Evolutionary conservation across 1,284 basidiomycete species (phyloP), one percentile per base, ranked within the genome.

Genomic region (Phlebopus sp.): DNA sequence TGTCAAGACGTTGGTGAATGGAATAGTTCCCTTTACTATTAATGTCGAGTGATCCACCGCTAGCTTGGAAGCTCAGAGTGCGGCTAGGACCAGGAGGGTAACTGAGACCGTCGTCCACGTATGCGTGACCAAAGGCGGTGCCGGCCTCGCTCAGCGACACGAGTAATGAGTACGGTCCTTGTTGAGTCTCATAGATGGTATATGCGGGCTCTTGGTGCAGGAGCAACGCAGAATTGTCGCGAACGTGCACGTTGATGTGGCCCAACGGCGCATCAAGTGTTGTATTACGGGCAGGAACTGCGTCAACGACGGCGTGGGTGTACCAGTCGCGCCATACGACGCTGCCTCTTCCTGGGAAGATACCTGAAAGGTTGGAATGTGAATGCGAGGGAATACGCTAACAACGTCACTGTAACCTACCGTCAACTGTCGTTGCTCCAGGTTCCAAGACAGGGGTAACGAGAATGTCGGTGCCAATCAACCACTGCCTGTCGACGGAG

Each of bases 271-370:
- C 15, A 73, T 69, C 36, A n/a, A 79, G 60, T 0, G 69, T 69
- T 1, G 69, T 69, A 52, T 69, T 68, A 11, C 48, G 54, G 23
- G 64, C 63, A 17, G 53, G 31, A n/a, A 63, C 57, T 3, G 54
- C 64, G 58, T 61, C 68, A 32, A 76, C 73, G 29, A 71, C 69
- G 37, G 76, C 69, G 59, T 84, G 82, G 0, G 81, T 85, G 65
- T 81, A 86, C 77, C 82, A 86, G 64, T 88, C 84, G 46, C 82
- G 74, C 84, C 83, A 89, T 44, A 72, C 69, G 0, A 76, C 74
- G 15, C 69, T 66, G 17, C 77, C 77, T 42, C 72, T 64, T 3
- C 80, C 81, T 23, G 78, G 79, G 68, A 84, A 79, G 34, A 80
- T 68, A 39, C 73, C 78, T 79, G 43, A n/a, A 29, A 43, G 21